phyloP scores from a whole-genome alignment of 257 asterid species.

The Penstemon barbatus region DNA sequence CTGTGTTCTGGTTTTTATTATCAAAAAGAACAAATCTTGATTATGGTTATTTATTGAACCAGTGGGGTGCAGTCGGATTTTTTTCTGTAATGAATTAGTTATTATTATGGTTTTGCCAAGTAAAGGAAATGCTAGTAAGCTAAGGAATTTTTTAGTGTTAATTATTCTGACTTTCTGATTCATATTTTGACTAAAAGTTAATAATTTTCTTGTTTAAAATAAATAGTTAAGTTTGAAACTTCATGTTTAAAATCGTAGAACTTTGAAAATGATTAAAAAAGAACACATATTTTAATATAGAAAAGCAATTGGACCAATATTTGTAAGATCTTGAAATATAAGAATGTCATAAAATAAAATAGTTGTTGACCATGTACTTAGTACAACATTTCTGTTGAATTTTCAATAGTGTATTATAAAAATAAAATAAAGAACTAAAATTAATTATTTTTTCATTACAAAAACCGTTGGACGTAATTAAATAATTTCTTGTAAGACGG shows the following conservation, averaged over 20 bases:
- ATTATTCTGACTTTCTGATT: neutral
- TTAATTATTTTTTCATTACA: too few species aligned
- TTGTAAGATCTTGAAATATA: neutral
- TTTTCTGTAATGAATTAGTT: neutral
- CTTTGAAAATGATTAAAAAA: neutral
- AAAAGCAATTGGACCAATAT: neutral
- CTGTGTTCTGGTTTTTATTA: conserved; percentile 18
- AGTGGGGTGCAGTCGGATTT: too few species aligned
- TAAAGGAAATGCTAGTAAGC: conserved; percentile 7
- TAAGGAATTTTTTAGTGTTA: neutral
- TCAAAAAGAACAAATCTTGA: conserved; percentile 29
- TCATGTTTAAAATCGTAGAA: neutral
- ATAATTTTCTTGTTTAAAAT: neutral
- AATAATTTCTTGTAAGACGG: too few species aligned
- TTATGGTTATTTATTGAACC: conserved; percentile 23
- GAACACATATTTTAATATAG: neutral
- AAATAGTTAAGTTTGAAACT: neutral
- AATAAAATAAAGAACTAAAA: too few species aligned
- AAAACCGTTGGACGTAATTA: too few species aligned
- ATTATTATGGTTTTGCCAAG: conserved; percentile 21
- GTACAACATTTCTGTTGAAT: too few species aligned
- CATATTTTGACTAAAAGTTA: neutral
- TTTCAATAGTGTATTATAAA: too few species aligned
- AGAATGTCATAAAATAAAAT: neutral
- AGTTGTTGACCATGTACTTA: too few species aligned